Evolutionary conservation across 1,284 basidiomycete species (phyloP).

Genomic region (Tranzscheliella williamsii): DNA sequence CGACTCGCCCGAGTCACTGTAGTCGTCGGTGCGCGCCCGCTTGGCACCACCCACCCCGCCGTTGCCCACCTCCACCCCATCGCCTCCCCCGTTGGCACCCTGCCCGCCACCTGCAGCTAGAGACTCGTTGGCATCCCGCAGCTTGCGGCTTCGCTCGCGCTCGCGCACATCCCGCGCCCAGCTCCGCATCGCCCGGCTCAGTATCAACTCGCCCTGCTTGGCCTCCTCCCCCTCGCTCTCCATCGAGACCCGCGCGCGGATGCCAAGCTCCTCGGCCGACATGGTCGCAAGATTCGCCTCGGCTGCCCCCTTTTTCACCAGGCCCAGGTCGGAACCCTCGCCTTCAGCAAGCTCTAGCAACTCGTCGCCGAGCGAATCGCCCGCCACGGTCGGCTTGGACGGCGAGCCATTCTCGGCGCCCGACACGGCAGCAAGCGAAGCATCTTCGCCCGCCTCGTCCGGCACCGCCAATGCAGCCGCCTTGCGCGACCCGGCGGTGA

Average conservation of each 20-base stretch:
- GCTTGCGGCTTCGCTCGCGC: constrained; percentile 17
- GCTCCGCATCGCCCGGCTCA: constrained; percentile 13
- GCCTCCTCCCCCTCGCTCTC: constrained; percentile 27
- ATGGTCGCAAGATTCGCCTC: constrained; percentile 23
- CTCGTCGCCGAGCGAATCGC: constrained; percentile 38
- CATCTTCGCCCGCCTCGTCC: constrained; percentile 28
- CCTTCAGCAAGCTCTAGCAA: constrained; percentile 43
- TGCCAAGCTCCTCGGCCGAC: constrained; percentile 45
- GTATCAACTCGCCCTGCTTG: constrained; percentile 18
- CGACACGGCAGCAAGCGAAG: constrained; percentile 6
- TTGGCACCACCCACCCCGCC: constrained; percentile 3
- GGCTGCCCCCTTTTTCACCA: constrained; percentile 2
- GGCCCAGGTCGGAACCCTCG: constrained; percentile 9
- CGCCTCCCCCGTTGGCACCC: no score
- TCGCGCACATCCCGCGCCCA: constrained; percentile 36
- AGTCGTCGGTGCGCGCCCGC: constrained; percentile 13
- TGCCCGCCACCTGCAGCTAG: background rate
- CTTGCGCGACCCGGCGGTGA: constrained; percentile 32
- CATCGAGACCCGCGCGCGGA: constrained; percentile 8
- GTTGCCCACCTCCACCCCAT: no score
- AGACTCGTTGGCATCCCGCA: constrained; percentile 9
- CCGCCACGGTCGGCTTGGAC: constrained; percentile 1
- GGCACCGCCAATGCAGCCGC: constrained; percentile 13
- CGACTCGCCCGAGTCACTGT: constrained; percentile 29
- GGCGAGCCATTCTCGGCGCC: background rate